Conservation (phyloP, 345 rosid species). For the Turnera subulata region DNA sequence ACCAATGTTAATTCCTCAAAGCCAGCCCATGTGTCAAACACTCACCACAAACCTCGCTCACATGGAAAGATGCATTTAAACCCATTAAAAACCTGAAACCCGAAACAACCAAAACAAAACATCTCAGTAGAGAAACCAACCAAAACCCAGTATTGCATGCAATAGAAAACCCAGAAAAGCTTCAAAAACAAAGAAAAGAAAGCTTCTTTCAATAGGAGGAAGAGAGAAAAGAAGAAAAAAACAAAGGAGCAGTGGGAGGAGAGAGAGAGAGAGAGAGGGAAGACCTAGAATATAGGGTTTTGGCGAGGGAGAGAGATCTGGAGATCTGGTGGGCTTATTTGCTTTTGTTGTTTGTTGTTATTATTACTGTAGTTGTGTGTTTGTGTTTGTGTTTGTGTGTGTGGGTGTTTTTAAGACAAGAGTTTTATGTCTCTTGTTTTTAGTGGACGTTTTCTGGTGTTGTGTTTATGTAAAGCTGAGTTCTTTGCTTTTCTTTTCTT, state of each 20-base stretch:
- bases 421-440: no score
- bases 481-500: background rate
- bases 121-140: constrained; percentile 11
- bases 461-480: background rate
- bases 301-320: constrained; percentile 23
- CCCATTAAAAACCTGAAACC: constrained; percentile 22
- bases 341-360: background rate
- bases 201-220: background rate
- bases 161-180: background rate
- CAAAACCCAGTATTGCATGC: constrained; percentile 26
- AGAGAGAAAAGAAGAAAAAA: constrained; percentile 3
- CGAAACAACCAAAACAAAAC: constrained; percentile 2
- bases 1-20: constrained; percentile 17
- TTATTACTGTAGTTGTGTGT: background rate
- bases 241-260: background rate
- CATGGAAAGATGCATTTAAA: constrained; percentile 23
- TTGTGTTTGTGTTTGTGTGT: no score
- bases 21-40: constrained; percentile 20
- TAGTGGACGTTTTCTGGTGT: no score
- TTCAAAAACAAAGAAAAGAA: constrained; percentile 8
- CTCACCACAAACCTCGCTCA: constrained; percentile 18
- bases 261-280: background rate
- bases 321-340: background rate
- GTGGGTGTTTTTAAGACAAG: no score
- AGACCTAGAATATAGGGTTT: constrained; percentile 20